A percentile compares a stretch with the other conserved stretches of the same genome.
These are phyloP conservation scores for Sapria himalayana DNA, from an alignment of 345 rosid genomes.

Conservation along the genomic window DNA sequence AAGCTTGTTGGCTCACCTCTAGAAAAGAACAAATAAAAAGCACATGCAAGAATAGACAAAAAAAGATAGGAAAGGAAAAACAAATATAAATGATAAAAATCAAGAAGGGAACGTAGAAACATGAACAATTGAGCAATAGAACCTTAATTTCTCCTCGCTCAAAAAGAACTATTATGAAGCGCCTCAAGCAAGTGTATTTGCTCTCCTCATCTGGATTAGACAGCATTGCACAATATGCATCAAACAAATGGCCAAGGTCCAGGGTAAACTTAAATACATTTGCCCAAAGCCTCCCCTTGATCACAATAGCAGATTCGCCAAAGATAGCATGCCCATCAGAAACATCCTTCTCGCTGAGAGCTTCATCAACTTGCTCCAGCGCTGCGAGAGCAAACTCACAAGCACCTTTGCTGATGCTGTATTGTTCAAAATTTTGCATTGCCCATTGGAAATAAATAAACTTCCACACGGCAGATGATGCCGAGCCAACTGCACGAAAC, in stretches of 20 bases:
- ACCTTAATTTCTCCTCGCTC: constrained; percentile 85
- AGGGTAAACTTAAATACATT: constrained; percentile 79
- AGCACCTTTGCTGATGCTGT: constrained; percentile 74
- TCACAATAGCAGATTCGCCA: constrained; percentile 28
- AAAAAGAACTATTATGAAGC: constrained; percentile 65
- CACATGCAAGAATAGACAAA: constrained; percentile 5
- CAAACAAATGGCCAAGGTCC: constrained; percentile 64
- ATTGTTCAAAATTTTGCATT: constrained; percentile 89
- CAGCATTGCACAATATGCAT: constrained; percentile 91
- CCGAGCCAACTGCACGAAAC: constrained; percentile 30
- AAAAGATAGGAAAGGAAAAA: constrained; percentile 5
- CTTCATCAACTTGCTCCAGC: constrained; percentile 95
- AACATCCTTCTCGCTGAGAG: constrained; percentile 22
- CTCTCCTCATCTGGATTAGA: constrained; percentile 97
- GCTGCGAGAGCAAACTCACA: constrained; percentile 92
- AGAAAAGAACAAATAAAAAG: no score
- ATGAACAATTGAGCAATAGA: constrained; percentile 1
- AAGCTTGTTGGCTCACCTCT: no score
- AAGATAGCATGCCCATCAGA: constrained; percentile 13
- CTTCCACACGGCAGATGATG: constrained; percentile 55
- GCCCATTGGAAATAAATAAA: constrained; percentile 96
- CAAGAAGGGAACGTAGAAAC: not conserved
- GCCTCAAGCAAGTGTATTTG: constrained; percentile 85
- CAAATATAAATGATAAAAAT: no score
- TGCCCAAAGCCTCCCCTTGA: constrained; percentile 86